phyloP scores from a whole-genome alignment of 2,329 filamentous ascomycete species.

The Fusarium sp. region DNA sequence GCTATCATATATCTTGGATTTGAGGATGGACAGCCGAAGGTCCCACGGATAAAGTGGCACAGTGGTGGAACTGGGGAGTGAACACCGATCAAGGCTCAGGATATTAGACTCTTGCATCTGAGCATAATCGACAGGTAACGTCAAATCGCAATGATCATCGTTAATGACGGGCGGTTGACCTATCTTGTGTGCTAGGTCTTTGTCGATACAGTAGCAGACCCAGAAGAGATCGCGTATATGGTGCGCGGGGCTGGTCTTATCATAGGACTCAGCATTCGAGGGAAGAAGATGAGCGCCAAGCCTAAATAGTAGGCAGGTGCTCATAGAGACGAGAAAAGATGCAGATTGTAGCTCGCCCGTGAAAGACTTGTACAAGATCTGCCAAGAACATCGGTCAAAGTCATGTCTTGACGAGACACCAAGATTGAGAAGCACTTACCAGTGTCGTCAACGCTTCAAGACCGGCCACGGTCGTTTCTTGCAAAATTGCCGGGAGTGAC shows the following conservation, averaged over 20 bases:
- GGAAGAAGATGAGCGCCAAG: neutral
- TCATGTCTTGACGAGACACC: too few species aligned
- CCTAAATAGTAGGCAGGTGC: neutral
- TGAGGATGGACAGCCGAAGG: neutral
- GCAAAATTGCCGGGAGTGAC: accelerated
- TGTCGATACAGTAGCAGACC: constrained; percentile 24
- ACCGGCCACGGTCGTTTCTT: neutral
- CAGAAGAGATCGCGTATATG: constrained; percentile 16
- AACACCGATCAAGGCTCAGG: neutral
- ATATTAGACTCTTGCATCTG: constrained; percentile 8
- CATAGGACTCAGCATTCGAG: accelerated
- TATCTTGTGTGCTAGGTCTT: constrained; percentile 12
- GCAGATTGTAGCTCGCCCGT: neutral
- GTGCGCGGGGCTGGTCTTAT: neutral
- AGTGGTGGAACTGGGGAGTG: accelerated
- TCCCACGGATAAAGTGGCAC: constrained; percentile 9
- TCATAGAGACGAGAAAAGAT: neutral
- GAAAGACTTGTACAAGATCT: constrained; percentile 9
- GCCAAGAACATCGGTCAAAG: accelerated
- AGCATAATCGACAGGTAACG: neutral
- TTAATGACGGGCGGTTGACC: neutral
- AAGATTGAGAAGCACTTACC: neutral
- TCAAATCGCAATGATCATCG: constrained; percentile 17
- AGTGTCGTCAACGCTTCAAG: neutral
- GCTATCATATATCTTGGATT: neutral